Conservation (phyloP, 2,329 filamentous ascomycete genomes). For the Rhexocercosporidium sp. region DNA sequence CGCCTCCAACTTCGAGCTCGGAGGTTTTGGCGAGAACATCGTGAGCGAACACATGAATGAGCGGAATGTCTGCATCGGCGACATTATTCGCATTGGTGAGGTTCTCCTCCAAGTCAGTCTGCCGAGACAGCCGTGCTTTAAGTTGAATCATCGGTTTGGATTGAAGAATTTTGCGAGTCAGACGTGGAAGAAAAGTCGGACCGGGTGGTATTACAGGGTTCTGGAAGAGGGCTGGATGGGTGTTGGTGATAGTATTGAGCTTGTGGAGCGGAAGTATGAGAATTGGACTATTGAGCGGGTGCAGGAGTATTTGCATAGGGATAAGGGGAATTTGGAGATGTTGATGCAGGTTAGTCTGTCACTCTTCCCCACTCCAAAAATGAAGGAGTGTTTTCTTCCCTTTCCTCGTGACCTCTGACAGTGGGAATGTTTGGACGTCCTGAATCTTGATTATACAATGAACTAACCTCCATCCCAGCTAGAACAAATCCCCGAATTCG, state of each 20-base stretch:
- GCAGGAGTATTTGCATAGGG: conserved; percentile 66
- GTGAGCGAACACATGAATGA: conserved; percentile 64
- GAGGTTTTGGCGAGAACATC: conserved; percentile 70
- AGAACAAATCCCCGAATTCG: conserved; percentile 39
- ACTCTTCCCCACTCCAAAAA: too few relatives aligned
- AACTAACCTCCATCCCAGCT: conserved; percentile 42
- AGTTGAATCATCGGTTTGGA: conserved; percentile 70
- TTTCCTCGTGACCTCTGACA: background rate
- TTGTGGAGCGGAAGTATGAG: conserved; percentile 61
- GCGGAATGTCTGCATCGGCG: conserved; percentile 68
- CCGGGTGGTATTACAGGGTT: conserved; percentile 71
- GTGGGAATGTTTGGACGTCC: background rate
- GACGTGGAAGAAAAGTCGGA: conserved; percentile 61
- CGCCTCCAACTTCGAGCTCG: conserved; percentile 56
- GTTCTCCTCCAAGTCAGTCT: conserved; percentile 63
- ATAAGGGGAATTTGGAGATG: conserved; percentile 54
- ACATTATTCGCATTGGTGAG: conserved; percentile 55
- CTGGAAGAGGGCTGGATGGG: conserved; percentile 58
- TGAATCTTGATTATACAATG: background rate
- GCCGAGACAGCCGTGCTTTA: conserved; percentile 70
- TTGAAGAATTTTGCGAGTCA: conserved; percentile 65
- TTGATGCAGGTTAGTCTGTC: conserved; percentile 48
- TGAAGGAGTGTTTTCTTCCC: too few relatives aligned
- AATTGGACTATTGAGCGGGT: conserved; percentile 67
- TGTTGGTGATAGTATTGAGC: conserved; percentile 60